Base-by-base conservation (phyloP, 805 yeast genomes). In the Ogataea methanolica region DNA sequence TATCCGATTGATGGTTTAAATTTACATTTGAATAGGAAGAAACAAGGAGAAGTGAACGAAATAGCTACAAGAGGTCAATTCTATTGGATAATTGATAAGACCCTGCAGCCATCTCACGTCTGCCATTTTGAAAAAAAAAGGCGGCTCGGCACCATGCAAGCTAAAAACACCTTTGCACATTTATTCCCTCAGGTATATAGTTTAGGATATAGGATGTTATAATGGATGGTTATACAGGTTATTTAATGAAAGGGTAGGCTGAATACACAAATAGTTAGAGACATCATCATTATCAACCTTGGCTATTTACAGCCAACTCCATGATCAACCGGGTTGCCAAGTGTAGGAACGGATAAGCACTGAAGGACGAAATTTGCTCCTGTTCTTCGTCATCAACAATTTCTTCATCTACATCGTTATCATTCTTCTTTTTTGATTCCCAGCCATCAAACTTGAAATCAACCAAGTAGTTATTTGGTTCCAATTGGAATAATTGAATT, bases 401-500 rank as follows among this genome's bases (percentile, higher is more conserved):
- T 8, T 26, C 71, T 11, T 63, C 71, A 1, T 66, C 62, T 19
- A 66, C 70, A 42, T 62, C 68, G 6, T 33, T 36, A 9, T 22
- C 12, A 14, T 39, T 34, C 15, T 21, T 14, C 26, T 68, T 67
- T 26, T 69, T 59, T 43, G 69, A 74, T 62, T 91, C 97, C 96
- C 97, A 92, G 1, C 98, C 98, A 65, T 92, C 98, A 63, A 92
- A 94, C 68, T 94, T 94, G 74, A 94, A 94, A 67, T 94, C 99
- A 9, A 94, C 98, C 44, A 94, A 73, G 62, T 94, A 94, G 63
- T 92, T 92, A 67, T 94, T 92, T 40, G 96, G 96, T 63, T 94
- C 99, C 53, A 94, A 74, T 65, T 92, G 97, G 69, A 92, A 94
- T 49, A 94, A 75, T 66, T 94, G 99, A 49, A 94, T 94, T 59